Percentiles rank a stretch among this genome's conserved stretches.
phyloP scores from a whole-genome alignment of 768 basidiomycete species.

The Xerocomellus amylosporus region DNA sequence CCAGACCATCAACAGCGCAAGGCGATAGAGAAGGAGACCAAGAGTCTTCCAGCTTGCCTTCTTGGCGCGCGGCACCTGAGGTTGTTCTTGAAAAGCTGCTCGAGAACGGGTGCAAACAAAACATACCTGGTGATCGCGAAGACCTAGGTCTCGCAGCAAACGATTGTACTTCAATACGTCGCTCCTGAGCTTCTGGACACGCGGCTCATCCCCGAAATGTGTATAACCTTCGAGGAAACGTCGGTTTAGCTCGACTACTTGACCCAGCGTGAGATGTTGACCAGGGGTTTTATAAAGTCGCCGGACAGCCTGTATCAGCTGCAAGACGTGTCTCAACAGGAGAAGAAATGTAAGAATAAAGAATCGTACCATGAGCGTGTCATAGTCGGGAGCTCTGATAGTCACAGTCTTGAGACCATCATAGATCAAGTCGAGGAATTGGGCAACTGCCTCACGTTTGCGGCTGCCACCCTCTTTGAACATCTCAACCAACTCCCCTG shows the following conservation, averaged over 20 bases:
- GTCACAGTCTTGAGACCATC: slow-evolving; percentile 95
- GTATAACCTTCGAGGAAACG: slow-evolving; percentile 91
- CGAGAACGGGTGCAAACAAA: not conserved
- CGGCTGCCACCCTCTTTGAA: slow-evolving; percentile 85
- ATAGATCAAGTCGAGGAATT: slow-evolving; percentile 87
- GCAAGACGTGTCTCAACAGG: slow-evolving; percentile 3
- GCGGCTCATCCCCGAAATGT: slow-evolving; percentile 89
- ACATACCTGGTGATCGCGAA: slow-evolving; percentile 88
- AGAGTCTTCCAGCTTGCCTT: slow-evolving; percentile 85
- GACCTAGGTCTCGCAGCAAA: slow-evolving; percentile 79
- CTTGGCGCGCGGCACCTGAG: slow-evolving; percentile 81
- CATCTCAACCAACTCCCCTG: slow-evolving; percentile 81
- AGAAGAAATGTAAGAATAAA: not conserved
- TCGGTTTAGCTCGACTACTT: slow-evolving; percentile 92
- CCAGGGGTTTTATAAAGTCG: slow-evolving; percentile 92
- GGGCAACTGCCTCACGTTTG: slow-evolving; percentile 88
- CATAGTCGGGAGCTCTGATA: slow-evolving; percentile 92
- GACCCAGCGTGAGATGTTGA: slow-evolving; percentile 89
- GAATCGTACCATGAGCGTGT: slow-evolving; percentile 88
- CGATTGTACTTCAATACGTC: slow-evolving; percentile 91
- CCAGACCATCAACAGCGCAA: slow-evolving; percentile 78
- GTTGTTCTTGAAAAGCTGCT: slow-evolving; percentile 1
- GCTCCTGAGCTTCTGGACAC: slow-evolving; percentile 73
- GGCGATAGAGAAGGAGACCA: slow-evolving; percentile 78
- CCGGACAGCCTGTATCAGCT: slow-evolving; percentile 95